Conservation (phyloP, 129 eudicot species). For the Smallanthus sonchifolius region DNA sequence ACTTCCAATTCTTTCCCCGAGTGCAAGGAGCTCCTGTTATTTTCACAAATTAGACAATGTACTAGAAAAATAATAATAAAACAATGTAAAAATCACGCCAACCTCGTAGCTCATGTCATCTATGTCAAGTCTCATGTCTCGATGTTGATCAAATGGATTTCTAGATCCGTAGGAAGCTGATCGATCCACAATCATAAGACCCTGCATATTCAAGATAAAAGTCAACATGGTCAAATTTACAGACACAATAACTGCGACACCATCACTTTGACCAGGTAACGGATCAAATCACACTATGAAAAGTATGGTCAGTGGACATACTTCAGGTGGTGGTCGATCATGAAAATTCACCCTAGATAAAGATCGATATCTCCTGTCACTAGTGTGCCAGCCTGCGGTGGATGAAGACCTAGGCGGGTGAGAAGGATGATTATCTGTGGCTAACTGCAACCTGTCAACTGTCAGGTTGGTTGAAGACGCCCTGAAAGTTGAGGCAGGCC, state of each 20-base stretch:
- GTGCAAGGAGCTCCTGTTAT: constrained; percentile 75
- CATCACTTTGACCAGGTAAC: not conserved
- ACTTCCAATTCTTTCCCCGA: constrained; percentile 68
- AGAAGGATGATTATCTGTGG: constrained; percentile 41
- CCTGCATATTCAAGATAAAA: constrained; percentile 34
- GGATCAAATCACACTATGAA: not conserved
- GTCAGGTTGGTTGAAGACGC: constrained; percentile 50
- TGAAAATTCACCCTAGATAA: constrained; percentile 36
- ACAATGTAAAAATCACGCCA: not conserved
- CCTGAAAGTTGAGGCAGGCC: constrained; percentile 42
- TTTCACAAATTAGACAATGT: not conserved
- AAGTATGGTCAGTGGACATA: constrained; percentile 9
- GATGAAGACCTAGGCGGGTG: constrained; percentile 44
- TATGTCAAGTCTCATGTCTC: constrained; percentile 67
- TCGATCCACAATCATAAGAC: constrained; percentile 49
- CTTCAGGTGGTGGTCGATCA: constrained; percentile 51
- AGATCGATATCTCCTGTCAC: constrained; percentile 50
- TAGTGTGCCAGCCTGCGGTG: constrained; percentile 32
- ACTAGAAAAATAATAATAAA: not conserved
- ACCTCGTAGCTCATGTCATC: constrained; percentile 81
- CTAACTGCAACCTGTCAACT: constrained; percentile 49
- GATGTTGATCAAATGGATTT: constrained; percentile 57
- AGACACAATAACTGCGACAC: not conserved
- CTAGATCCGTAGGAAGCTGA: constrained; percentile 55
- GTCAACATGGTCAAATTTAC: not conserved